phyloP scores from a whole-genome alignment of 2,329 filamentous ascomycete genomes.

The Pseudogymnoascus destructans region DNA sequence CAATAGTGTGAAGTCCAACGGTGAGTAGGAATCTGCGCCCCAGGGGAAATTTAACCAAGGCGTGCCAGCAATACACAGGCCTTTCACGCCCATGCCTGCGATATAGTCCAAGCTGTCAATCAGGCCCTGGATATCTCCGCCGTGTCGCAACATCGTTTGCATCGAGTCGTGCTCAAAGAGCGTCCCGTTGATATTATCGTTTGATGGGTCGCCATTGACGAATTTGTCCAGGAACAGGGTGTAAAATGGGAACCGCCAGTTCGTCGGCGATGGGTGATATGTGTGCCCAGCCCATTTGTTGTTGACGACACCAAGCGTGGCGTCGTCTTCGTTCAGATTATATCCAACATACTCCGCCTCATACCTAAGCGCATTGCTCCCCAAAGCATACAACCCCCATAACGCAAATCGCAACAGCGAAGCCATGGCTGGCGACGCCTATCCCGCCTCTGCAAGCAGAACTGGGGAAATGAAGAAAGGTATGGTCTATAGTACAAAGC shows the following conservation, averaged over 20 bases:
- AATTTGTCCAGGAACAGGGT: slow-evolving; percentile 51
- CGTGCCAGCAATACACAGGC: slow-evolving; percentile 48
- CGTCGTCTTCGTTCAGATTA: slow-evolving; percentile 40
- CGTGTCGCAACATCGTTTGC: slow-evolving; percentile 49
- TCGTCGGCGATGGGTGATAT: slow-evolving; percentile 41
- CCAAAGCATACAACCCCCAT: background rate
- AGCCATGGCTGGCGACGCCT: slow-evolving; percentile 6
- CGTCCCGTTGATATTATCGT: slow-evolving; percentile 50
- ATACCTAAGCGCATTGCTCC: slow-evolving; percentile 10
- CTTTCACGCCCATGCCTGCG: slow-evolving; percentile 51
- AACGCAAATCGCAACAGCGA: slow-evolving; percentile 1
- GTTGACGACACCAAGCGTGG: background rate
- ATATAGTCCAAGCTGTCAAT: slow-evolving; percentile 50
- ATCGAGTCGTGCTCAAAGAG: slow-evolving; percentile 46
- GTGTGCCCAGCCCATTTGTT: slow-evolving; percentile 42
- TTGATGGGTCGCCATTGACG: slow-evolving; percentile 50
- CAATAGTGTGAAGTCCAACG: slow-evolving; percentile 48
- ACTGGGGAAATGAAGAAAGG: background rate
- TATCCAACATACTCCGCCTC: slow-evolving; percentile 29
- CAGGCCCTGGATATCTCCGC: slow-evolving; percentile 45
- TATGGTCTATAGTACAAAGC: background rate
- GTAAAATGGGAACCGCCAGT: slow-evolving; percentile 54
- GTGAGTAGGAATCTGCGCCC: slow-evolving; percentile 44
- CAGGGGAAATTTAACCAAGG: slow-evolving; percentile 51
- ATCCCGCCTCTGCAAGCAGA: background rate